Conservation (phyloP, 164 flowering plant species). For the Cinnamomum chago region DNA sequence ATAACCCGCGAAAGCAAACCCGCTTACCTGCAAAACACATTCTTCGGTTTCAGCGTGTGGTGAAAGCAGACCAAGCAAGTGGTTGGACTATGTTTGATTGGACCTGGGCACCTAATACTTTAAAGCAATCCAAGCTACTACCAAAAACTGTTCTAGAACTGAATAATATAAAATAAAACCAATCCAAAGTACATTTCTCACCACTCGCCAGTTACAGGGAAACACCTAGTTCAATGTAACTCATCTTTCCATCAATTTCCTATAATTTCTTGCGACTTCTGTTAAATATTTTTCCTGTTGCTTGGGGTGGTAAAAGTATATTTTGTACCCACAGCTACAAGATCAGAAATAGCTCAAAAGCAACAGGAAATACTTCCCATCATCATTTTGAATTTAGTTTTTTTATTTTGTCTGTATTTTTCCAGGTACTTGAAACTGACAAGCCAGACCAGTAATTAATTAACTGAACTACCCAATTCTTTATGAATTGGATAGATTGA, state of each 20-base stretch:
- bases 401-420: too few species aligned
- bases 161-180: not conserved
- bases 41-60: not conserved
- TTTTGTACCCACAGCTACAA: too few species aligned
- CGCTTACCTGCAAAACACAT: constrained; percentile 65
- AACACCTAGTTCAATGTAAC: not conserved
- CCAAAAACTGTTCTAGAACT: not conserved
- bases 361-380: too few species aligned
- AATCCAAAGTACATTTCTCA: not conserved
- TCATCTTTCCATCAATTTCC: not conserved
- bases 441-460: too few species aligned
- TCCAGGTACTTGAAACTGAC: too few species aligned
- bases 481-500: too few species aligned
- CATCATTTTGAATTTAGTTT: too few species aligned
- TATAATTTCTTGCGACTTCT: not conserved
- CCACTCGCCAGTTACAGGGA: not conserved
- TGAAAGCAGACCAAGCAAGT: not conserved
- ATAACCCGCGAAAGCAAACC: constrained; percentile 96
- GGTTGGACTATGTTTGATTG: not conserved
- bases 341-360: too few species aligned
- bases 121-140: too few species aligned
- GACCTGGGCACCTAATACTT: not conserved
- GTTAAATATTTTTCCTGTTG: not conserved
- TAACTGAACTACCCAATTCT: too few species aligned
- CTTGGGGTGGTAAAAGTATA: not conserved